These are phyloP conservation scores for Fusarium pseudoanthophilum DNA, from an alignment of 2,329 filamentous ascomycete species.

Conservation along the genomic window DNA sequence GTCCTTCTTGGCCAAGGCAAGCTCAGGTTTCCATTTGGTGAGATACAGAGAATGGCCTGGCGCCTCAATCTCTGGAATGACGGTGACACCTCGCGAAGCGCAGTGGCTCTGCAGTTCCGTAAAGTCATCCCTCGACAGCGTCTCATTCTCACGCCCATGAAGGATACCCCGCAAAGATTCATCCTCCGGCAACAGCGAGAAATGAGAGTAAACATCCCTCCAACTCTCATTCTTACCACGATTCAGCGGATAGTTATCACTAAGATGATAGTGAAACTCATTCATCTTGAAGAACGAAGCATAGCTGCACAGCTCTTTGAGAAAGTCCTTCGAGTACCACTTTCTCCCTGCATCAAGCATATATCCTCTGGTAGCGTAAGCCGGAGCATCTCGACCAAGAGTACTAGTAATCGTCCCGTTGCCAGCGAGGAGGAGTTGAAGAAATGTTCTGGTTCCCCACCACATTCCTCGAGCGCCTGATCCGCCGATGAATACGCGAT, in stretches of 20 bases:
- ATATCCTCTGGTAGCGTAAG: constrained; percentile 15
- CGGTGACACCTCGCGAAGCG: constrained; percentile 2
- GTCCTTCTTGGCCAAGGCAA: constrained; percentile 10
- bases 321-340: constrained; percentile 22
- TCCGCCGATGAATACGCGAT: constrained; percentile 12
- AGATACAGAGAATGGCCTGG: constrained; percentile 15
- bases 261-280: constrained; percentile 24
- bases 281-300: constrained; percentile 32
- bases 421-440: constrained; percentile 9
- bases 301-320: constrained; percentile 18
- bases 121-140: constrained; percentile 1
- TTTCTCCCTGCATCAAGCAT: constrained; percentile 25
- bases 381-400: constrained; percentile 2
- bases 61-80: constrained; percentile 12
- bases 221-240: constrained; percentile 27
- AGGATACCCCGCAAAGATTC: constrained; percentile 2
- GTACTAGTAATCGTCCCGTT: background rate
- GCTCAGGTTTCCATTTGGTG: constrained; percentile 23
- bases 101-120: constrained; percentile 1
- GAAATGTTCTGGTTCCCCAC: constrained; percentile 21
- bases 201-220: constrained; percentile 18
- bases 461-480: constrained; percentile 24
- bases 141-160: constrained; percentile 20
- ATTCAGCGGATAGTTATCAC: constrained; percentile 23
- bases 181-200: constrained; percentile 4